Percentiles rank a stretch among this genome's conserved stretches.
Conservation (phyloP, 2,329 filamentous ascomycete genomes). For the Capronia coronata region DNA sequence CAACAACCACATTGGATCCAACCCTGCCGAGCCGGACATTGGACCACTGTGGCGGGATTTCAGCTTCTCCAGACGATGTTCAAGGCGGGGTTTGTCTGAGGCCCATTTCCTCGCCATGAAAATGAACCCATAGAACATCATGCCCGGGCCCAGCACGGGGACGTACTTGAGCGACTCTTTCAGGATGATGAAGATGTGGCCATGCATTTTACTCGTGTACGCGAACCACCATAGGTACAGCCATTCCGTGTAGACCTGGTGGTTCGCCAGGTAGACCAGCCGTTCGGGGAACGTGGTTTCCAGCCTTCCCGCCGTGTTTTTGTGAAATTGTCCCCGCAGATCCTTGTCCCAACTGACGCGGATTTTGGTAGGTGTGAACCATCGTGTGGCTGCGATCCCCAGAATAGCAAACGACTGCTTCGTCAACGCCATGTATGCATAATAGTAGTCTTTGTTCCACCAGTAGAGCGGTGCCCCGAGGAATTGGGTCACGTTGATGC, state of each 20-base stretch:
- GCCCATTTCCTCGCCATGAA: conserved; percentile 59
- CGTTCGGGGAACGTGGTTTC: conserved; percentile 56
- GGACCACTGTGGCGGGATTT: conserved; percentile 48
- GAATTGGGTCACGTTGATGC: conserved; percentile 51
- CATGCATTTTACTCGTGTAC: conserved; percentile 60
- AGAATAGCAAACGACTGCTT: conserved; percentile 60
- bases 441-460: conserved; percentile 55
- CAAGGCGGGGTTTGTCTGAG: conserved; percentile 53
- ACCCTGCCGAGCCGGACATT: conserved; percentile 38
- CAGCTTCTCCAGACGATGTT: conserved; percentile 51
- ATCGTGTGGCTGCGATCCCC: conserved; percentile 56
- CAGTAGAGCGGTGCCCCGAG: conserved; percentile 56
- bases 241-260: conserved; percentile 65
- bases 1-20: conserved; percentile 60
- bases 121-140: conserved; percentile 61
- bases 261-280: conserved; percentile 57
- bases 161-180: conserved; percentile 61
- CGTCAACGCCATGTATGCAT: conserved; percentile 59
- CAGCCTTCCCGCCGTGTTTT: conserved; percentile 52
- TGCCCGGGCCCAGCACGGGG: conserved; percentile 56
- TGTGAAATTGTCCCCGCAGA: conserved; percentile 52
- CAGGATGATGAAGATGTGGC: conserved; percentile 60
- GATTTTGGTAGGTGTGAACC: conserved; percentile 57
- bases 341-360: conserved; percentile 57
- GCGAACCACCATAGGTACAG: conserved; percentile 63